phyloP scores from a whole-genome alignment of 2,329 filamentous ascomycete genomes.

The Eutypa lata region DNA sequence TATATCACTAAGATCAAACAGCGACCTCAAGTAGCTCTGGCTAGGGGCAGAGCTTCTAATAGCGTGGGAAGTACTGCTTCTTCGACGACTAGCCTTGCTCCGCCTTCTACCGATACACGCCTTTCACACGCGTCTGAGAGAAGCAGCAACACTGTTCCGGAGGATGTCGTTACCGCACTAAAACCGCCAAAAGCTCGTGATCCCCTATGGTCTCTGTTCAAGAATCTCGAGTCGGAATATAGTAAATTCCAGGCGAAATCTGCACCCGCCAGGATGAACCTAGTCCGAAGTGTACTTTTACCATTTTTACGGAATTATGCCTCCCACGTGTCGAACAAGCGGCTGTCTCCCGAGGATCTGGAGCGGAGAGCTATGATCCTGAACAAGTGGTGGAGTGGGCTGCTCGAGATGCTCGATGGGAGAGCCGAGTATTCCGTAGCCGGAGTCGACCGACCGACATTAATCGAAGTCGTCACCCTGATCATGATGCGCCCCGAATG shows the following conservation, averaged over 20 bases:
- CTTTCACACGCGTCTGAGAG: slow-evolving; percentile 29
- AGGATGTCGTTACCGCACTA: slow-evolving; percentile 16
- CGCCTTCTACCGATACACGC: slow-evolving; percentile 36
- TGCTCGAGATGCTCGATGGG: slow-evolving; percentile 79
- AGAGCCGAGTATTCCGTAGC: slow-evolving; percentile 64
- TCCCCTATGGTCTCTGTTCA: slow-evolving; percentile 54
- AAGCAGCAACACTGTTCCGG: slow-evolving; percentile 28
- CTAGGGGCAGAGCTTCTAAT: slow-evolving; percentile 30
- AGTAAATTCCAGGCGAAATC: slow-evolving; percentile 67
- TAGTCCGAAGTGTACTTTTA: slow-evolving; percentile 68
- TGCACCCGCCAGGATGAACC: slow-evolving; percentile 68
- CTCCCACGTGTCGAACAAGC: slow-evolving; percentile 61
- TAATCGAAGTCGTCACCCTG: slow-evolving; percentile 74
- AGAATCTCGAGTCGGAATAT: slow-evolving; percentile 48
- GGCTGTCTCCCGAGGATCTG: slow-evolving; percentile 73
- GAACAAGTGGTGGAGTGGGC: slow-evolving; percentile 85
- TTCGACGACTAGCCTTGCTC: slow-evolving; percentile 43
- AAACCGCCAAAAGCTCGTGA: slow-evolving; percentile 37
- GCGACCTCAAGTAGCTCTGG: slow-evolving; percentile 39
- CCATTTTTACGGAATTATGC: slow-evolving; percentile 74
- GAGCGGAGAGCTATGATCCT: slow-evolving; percentile 76
- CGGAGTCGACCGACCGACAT: slow-evolving; percentile 76
- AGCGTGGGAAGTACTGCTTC: slow-evolving; percentile 41
- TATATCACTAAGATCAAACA: slow-evolving; percentile 53
- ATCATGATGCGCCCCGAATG: slow-evolving; percentile 90